phyloP scores from a whole-genome alignment of 1,284 basidiomycete species.

The Puccinia brachypodii region DNA sequence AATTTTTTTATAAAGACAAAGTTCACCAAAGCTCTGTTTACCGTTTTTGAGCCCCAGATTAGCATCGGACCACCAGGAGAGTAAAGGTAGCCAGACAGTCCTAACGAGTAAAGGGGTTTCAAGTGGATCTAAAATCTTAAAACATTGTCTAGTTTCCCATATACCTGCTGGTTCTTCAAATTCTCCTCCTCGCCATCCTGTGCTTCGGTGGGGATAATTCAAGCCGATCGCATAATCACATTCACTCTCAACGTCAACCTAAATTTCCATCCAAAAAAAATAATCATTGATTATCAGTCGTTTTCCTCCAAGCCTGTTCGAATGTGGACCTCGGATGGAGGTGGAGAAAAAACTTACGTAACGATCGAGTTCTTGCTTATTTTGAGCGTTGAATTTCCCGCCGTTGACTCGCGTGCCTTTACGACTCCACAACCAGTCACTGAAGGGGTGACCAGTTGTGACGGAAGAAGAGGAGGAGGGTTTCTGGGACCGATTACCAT shows the following conservation, averaged over 20 bases:
- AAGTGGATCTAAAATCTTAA: constrained; percentile 10
- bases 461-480: background rate
- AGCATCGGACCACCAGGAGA: constrained; percentile 19
- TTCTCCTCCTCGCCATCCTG: background rate
- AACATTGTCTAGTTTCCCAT: constrained; percentile 23
- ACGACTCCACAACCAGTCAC: constrained; percentile 65
- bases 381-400: constrained; percentile 79
- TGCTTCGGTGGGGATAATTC: constrained; percentile 71
- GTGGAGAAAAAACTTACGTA: constrained; percentile 66
- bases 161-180: background rate
- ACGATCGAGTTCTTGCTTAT: constrained; percentile 72
- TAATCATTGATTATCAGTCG: background rate
- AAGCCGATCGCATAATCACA: constrained; percentile 88
- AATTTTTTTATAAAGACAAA: constrained; percentile 29
- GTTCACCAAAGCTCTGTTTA: constrained; percentile 4
- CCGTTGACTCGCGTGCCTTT: constrained; percentile 69
- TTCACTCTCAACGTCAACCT: constrained; percentile 67
- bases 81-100: constrained; percentile 22
- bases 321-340: background rate
- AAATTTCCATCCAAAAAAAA: constrained; percentile 6
- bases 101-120: background rate
- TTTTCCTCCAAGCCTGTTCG: too few species aligned
- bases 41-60: background rate
- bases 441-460: constrained; percentile 47
- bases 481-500: constrained; percentile 53